Percentiles rank a stretch among this genome's conserved stretches.
These are phyloP conservation scores for Rhizophora mangle DNA, from an alignment of 345 rosid genomes.

Conservation along the genomic window DNA sequence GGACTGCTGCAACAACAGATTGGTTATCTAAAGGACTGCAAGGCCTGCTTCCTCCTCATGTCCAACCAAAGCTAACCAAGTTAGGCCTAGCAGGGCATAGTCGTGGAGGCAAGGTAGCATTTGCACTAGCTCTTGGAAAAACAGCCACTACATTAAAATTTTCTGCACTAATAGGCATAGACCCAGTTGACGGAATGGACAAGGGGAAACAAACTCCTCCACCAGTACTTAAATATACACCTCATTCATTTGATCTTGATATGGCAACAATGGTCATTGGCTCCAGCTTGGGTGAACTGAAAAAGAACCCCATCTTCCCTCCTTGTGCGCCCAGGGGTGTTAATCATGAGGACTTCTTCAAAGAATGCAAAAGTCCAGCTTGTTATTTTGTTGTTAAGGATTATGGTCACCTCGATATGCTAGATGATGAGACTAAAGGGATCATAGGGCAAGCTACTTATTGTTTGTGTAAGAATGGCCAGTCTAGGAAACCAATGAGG, in stretches of 20 bases:
- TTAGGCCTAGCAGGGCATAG: conserved; percentile 78
- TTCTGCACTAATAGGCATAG: conserved; percentile 69
- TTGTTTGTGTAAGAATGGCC: conserved; percentile 72
- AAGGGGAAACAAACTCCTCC: conserved; percentile 73
- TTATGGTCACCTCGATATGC: conserved; percentile 80
- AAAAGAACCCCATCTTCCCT: conserved; percentile 47
- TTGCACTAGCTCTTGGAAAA: conserved; percentile 56
- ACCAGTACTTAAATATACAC: conserved; percentile 58
- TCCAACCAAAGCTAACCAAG: conserved; percentile 54
- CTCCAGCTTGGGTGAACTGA: conserved; percentile 64
- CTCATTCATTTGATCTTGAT: conserved; percentile 62
- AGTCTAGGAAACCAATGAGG: conserved; percentile 74
- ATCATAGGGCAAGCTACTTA: conserved; percentile 52
- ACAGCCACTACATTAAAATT: conserved; percentile 38
- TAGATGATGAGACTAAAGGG: conserved; percentile 74
- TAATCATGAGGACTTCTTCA: conserved; percentile 64
- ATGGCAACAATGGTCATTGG: conserved; percentile 67
- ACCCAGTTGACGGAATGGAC: conserved; percentile 78
- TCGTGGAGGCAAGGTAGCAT: conserved; percentile 86
- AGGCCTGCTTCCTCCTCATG: conserved; percentile 47
- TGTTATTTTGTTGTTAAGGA: conserved; percentile 65
- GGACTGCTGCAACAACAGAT: conserved; percentile 48
- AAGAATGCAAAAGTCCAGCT: conserved; percentile 63
- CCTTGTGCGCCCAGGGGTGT: conserved; percentile 80
- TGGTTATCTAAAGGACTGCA: conserved; percentile 55